Percentiles rank a stretch among this genome's conserved stretches.
Conservation (phyloP, 192 early-diverging fungal genomes). For the Coemansia sp. region DNA sequence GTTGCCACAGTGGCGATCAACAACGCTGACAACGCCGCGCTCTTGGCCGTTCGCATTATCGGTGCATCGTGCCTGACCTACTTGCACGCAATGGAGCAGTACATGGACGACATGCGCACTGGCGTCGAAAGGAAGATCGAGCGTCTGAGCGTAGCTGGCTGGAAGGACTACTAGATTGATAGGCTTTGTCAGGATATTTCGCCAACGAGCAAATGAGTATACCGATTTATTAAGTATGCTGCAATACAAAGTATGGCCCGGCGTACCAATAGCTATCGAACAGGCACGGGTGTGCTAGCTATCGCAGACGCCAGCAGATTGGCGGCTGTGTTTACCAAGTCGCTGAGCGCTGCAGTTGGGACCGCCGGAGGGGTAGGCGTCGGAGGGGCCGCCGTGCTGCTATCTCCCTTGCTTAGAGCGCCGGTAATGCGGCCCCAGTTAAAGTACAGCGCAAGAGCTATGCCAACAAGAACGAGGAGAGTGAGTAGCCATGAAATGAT, state of each 20-base stretch:
- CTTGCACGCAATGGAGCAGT: conserved; percentile 76
- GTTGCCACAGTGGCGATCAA: conserved; percentile 99
- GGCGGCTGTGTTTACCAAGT: background rate
- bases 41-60: conserved; percentile 92
- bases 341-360: background rate
- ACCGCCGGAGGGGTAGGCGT: background rate
- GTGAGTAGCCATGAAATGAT: conserved; percentile 33
- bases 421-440: conserved; percentile 51
- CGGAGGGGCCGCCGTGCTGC: background rate
- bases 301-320: background rate
- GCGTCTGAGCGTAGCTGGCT: conserved; percentile 76
- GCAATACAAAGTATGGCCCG: background rate
- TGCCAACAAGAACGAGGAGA: conserved; percentile 36
- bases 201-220: too few relatives aligned
- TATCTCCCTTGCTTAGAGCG: conserved; percentile 12
- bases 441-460: conserved; percentile 54
- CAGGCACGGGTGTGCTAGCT: background rate
- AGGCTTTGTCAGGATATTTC: too few relatives aligned
- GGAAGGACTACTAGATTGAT: conserved; percentile 72
- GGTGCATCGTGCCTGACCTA: conserved; percentile 79
- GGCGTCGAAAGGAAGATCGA: conserved; percentile 91
- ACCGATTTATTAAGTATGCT: background rate
- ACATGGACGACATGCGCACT: conserved; percentile 79
- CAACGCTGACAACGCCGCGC: conserved; percentile 95
- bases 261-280: too few relatives aligned